phyloP scores from a whole-genome alignment of 164 flowering plant species.

The Paratinospora sagittata region DNA sequence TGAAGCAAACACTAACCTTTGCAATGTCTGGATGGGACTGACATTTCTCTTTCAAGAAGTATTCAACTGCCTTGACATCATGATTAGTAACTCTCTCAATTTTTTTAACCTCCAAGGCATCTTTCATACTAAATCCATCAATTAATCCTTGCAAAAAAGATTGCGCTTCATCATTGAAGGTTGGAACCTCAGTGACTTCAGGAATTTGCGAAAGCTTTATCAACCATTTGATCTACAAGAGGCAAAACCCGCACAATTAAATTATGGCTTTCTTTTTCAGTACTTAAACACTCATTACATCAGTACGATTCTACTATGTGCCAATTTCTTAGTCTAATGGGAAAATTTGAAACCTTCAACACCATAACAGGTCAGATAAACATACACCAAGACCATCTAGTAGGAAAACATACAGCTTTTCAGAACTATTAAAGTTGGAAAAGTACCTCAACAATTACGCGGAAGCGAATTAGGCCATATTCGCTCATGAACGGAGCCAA shows the following conservation, averaged over 20 bases:
- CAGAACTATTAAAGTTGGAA: too few species aligned
- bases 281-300: too few species aligned
- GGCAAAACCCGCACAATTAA: background rate
- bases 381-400: background rate
- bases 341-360: background rate
- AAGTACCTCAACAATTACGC: slow-evolving; percentile 82
- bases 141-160: slow-evolving; percentile 48
- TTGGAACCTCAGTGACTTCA: slow-evolving; percentile 73
- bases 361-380: background rate
- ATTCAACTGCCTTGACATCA: slow-evolving; percentile 98
- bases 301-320: too few species aligned
- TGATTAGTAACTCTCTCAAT: slow-evolving; percentile 92
- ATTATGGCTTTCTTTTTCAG: too few species aligned
- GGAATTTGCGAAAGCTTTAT: slow-evolving; percentile 82
- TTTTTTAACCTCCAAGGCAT: slow-evolving; percentile 74
- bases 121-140: slow-evolving; percentile 50
- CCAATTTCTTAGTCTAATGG: too few species aligned
- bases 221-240: slow-evolving; percentile 80
- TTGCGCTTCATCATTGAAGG: slow-evolving; percentile 62
- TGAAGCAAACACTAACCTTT: slow-evolving; percentile 43
- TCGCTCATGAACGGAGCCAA: slow-evolving; percentile 77
- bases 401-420: background rate
- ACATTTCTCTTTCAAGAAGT: slow-evolving; percentile 79
- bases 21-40: slow-evolving; percentile 75
- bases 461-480: slow-evolving; percentile 68